Percentiles rank a stretch among this genome's conserved stretches.
These are phyloP conservation scores for Mrakia gelida DNA, from an alignment of 768 basidiomycete genomes.

Conservation along the genomic window DNA sequence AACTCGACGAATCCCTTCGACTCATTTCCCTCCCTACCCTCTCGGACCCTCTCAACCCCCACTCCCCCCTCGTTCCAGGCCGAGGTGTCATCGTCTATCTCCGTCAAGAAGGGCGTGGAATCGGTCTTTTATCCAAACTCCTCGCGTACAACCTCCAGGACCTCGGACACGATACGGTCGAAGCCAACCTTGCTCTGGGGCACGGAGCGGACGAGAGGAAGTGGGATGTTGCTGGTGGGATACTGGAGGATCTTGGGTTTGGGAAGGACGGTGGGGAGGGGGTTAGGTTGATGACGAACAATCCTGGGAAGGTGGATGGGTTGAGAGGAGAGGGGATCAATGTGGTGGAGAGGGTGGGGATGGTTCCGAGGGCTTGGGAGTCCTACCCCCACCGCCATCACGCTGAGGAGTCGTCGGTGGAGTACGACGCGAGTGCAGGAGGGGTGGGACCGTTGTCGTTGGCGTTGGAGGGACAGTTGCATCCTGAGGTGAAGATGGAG, in stretches of 20 bases:
- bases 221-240: slow-evolving; percentile 86
- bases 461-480: slow-evolving; percentile 35
- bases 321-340: slow-evolving; percentile 75
- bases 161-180: slow-evolving; percentile 96
- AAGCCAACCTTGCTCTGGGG: slow-evolving; percentile 91
- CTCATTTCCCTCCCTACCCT: slow-evolving; percentile 42
- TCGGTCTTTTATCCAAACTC: slow-evolving; percentile 91
- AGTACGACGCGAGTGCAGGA: slow-evolving; percentile 8
- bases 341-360: slow-evolving; percentile 79
- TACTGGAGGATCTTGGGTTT: slow-evolving; percentile 79
- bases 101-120: slow-evolving; percentile 95
- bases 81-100: slow-evolving; percentile 92
- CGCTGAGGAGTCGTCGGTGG: slow-evolving; percentile 15
- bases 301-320: slow-evolving; percentile 92
- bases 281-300: slow-evolving; percentile 79
- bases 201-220: slow-evolving; percentile 89
- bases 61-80: slow-evolving; percentile 56
- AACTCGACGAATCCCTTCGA: slow-evolving; percentile 93
- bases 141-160: slow-evolving; percentile 97
- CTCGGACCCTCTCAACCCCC: background rate
- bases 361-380: slow-evolving; percentile 90
- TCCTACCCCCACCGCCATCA: slow-evolving; percentile 25
- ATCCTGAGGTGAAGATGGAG: slow-evolving; percentile 30
- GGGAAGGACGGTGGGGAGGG: slow-evolving; percentile 49
- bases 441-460: slow-evolving; percentile 4